These are phyloP conservation scores for Coniophora puteana DNA, from an alignment of 1,284 basidiomycete species.

Conservation along the genomic window DNA sequence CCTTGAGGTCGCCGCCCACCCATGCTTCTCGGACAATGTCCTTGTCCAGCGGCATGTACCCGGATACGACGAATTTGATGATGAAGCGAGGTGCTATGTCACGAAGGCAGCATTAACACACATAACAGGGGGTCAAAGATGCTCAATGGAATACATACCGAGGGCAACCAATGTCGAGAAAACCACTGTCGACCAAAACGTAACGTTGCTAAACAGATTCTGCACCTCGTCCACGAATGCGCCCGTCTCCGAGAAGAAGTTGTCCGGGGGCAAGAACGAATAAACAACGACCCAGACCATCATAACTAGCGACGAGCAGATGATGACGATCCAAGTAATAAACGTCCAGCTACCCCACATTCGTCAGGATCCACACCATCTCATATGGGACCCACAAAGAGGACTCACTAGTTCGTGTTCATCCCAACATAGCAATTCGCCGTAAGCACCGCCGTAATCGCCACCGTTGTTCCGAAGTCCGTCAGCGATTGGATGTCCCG, in stretches of 20 bases:
- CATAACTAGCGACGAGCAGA: slow-evolving; percentile 79
- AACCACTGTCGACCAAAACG: slow-evolving; percentile 80
- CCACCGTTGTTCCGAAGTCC: slow-evolving; percentile 92
- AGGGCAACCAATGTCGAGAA: slow-evolving; percentile 69
- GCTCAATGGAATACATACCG: slow-evolving; percentile 39
- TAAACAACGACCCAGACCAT: slow-evolving; percentile 85
- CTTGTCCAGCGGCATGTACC: slow-evolving; percentile 73
- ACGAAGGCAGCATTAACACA: slow-evolving; percentile 1
- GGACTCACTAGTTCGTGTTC: slow-evolving; percentile 80
- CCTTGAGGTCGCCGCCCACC: slow-evolving; percentile 83
- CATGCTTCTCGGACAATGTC: slow-evolving; percentile 90
- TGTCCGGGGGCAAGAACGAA: slow-evolving; percentile 56
- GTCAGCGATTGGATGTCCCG: slow-evolving; percentile 74
- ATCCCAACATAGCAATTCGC: slow-evolving; percentile 89
- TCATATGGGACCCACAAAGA: slow-evolving; percentile 6
- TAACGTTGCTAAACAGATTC: slow-evolving; percentile 73
- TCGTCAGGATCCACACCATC: slow-evolving; percentile 5
- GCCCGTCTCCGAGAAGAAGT: slow-evolving; percentile 37
- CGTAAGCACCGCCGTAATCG: slow-evolving; percentile 81
- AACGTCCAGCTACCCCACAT: slow-evolving; percentile 70
- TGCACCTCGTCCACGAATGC: slow-evolving; percentile 74
- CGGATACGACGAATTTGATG: slow-evolving; percentile 62
- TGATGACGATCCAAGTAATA: slow-evolving; percentile 78
- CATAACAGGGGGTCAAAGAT: slow-evolving; percentile 3
- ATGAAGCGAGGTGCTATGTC: slow-evolving; percentile 66